phyloP scores from a whole-genome alignment of 2,329 filamentous ascomycete species.

The Colletotrichum theobromicola region DNA sequence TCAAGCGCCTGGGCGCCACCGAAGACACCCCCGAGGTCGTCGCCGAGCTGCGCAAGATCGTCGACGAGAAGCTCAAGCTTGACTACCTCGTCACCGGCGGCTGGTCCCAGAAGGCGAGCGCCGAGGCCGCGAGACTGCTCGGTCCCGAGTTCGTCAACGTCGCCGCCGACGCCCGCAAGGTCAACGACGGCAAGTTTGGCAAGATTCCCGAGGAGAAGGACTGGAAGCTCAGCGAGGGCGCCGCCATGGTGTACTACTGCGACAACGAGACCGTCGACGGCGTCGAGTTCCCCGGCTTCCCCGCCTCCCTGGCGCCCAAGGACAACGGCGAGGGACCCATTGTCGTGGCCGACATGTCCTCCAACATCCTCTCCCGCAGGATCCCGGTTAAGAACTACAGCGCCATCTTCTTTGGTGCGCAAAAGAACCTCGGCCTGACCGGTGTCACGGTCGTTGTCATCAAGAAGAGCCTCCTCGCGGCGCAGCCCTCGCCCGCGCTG shows the following conservation, averaged over 20 bases:
- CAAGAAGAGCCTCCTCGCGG: conserved; percentile 79
- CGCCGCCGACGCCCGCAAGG: conserved; percentile 69
- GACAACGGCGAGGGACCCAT: conserved; percentile 70
- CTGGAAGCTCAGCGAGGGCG: conserved; percentile 74
- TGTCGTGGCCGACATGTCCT: conserved; percentile 91
- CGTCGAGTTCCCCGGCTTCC: conserved; percentile 84
- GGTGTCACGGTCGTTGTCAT: conserved; percentile 88
- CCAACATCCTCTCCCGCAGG: conserved; percentile 85
- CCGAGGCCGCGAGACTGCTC: conserved; percentile 80
- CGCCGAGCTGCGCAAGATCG: conserved; percentile 64
- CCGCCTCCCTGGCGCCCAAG: conserved; percentile 63
- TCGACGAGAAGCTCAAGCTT: conserved; percentile 75
- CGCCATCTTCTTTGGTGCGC: conserved; percentile 88
- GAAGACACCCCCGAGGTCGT: conserved; percentile 56
- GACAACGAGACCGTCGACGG: conserved; percentile 95
- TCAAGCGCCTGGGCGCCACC: conserved; percentile 54
- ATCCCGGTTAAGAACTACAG: conserved; percentile 82
- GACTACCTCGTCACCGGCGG: conserved; percentile 92
- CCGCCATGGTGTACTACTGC: conserved; percentile 86
- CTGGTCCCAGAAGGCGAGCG: conserved; percentile 86
- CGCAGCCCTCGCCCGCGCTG: conserved; percentile 72
- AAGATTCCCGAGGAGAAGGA: conserved; percentile 77
- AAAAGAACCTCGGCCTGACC: conserved; percentile 90
- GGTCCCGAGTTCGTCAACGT: conserved; percentile 83
- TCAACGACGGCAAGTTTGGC: conserved; percentile 83